Percentiles rank a stretch among this genome's conserved stretches.
Conservation (phyloP, 2,329 filamentous ascomycete species). For the Penicillium sp. region DNA sequence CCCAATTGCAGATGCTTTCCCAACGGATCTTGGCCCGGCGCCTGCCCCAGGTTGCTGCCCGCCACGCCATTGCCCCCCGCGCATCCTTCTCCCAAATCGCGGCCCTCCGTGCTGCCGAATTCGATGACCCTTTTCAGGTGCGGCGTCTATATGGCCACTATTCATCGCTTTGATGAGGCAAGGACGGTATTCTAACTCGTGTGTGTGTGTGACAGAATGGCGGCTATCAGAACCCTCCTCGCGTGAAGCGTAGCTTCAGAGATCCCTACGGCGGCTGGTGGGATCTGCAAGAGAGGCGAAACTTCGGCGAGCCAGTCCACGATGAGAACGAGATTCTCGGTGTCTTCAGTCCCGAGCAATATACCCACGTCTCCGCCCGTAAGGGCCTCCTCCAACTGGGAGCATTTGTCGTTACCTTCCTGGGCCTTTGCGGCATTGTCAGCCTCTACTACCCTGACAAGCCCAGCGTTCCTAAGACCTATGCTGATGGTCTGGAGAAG, state of each 20-base stretch:
- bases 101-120: slow-evolving; percentile 36
- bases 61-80: slow-evolving; percentile 36
- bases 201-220: slow-evolving; percentile 36
- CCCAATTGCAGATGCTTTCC: slow-evolving; percentile 43
- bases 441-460: slow-evolving; percentile 68
- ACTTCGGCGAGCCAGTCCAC: slow-evolving; percentile 93
- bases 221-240: slow-evolving; percentile 47
- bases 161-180: slow-evolving; percentile 1
- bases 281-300: slow-evolving; percentile 95
- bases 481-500: slow-evolving; percentile 62
- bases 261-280: slow-evolving; percentile 93
- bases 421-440: slow-evolving; percentile 64
- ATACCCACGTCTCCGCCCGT: slow-evolving; percentile 73
- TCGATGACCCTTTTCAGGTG: slow-evolving; percentile 46
- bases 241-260: slow-evolving; percentile 82
- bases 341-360: slow-evolving; percentile 82
- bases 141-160: neutral
- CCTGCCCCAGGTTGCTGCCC: slow-evolving; percentile 38
- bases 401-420: slow-evolving; percentile 59
- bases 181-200: slow-evolving; percentile 19
- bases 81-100: slow-evolving; percentile 42
- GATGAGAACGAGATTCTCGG: slow-evolving; percentile 93
- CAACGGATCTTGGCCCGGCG: slow-evolving; percentile 43
- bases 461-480: slow-evolving; percentile 64
- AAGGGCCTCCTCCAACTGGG: slow-evolving; percentile 67